Percentiles rank a stretch among this genome's conserved stretches.
These are phyloP conservation scores for Setomelanomma holmii DNA, from an alignment of 2,329 filamentous ascomycete species.

Conservation along the genomic window DNA sequence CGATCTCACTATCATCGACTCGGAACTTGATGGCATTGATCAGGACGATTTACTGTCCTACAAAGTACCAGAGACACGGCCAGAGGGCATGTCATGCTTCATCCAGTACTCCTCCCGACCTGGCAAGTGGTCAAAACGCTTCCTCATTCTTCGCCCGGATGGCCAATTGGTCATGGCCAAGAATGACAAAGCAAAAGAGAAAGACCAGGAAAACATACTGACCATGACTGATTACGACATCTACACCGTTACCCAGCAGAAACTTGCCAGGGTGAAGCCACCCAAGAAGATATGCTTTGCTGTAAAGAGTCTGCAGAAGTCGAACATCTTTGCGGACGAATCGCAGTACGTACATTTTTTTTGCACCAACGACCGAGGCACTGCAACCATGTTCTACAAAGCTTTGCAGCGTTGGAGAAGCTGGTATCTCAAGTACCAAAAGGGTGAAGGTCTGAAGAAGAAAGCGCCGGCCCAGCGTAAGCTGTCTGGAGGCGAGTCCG, in stretches of 20 bases:
- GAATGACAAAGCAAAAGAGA: constrained; percentile 64
- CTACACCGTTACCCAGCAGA: constrained; percentile 75
- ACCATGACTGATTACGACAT: constrained; percentile 93
- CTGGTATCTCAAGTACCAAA: constrained; percentile 84
- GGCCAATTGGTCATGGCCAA: constrained; percentile 78
- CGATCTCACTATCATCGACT: constrained; percentile 70
- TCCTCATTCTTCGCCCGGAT: constrained; percentile 73
- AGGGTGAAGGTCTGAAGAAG: constrained; percentile 62
- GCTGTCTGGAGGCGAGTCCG: constrained; percentile 22
- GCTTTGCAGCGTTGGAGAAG: constrained; percentile 83
- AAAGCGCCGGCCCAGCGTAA: constrained; percentile 40
- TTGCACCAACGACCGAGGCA: constrained; percentile 73
- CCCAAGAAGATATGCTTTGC: constrained; percentile 88
- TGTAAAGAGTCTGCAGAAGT: constrained; percentile 91
- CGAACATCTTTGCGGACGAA: constrained; percentile 79
- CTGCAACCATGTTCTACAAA: constrained; percentile 73
- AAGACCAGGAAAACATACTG: constrained; percentile 75
- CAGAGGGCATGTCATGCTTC: constrained; percentile 70
- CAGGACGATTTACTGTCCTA: constrained; percentile 69
- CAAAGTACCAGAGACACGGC: constrained; percentile 68
- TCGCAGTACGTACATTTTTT: constrained; percentile 95
- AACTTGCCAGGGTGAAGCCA: constrained; percentile 75
- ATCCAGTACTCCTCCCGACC: constrained; percentile 82
- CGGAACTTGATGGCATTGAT: constrained; percentile 60
- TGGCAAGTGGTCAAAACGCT: constrained; percentile 89